Evolutionary conservation across 2,329 filamentous ascomycete genomes (phyloP).

Genomic region (Cercospora canescens): DNA sequence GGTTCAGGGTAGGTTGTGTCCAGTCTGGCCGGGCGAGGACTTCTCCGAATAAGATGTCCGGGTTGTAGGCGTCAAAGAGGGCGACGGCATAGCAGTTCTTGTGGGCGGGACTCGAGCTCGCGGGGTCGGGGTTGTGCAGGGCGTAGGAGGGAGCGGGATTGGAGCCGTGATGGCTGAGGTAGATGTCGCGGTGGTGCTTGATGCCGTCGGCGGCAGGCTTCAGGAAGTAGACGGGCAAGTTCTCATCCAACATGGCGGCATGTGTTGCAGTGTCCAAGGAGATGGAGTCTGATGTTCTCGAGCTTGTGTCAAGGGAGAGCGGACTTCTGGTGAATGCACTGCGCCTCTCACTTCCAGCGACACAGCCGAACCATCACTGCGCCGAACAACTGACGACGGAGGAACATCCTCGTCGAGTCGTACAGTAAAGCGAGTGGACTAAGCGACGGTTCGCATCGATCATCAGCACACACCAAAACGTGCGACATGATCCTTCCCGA

Average conservation of each 20-base stretch:
- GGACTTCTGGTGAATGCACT: background rate
- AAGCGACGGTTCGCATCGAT: background rate
- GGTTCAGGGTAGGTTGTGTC: slow-evolving; percentile 77
- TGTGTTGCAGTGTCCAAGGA: background rate
- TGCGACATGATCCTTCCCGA: too few relatives aligned
- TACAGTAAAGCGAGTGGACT: background rate
- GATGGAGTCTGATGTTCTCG: background rate
- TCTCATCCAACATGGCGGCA: slow-evolving; percentile 41
- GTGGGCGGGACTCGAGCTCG: slow-evolving; percentile 58
- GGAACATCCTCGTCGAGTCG: background rate
- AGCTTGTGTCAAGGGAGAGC: background rate
- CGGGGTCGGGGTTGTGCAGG: slow-evolving; percentile 73
- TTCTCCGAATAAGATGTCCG: slow-evolving; percentile 83
- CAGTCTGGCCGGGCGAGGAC: slow-evolving; percentile 82
- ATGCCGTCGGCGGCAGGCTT: slow-evolving; percentile 52
- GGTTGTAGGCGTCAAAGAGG: slow-evolving; percentile 77
- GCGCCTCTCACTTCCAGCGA: background rate
- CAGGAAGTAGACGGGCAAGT: slow-evolving; percentile 73
- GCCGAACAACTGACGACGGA: background rate
- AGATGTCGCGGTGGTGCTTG: slow-evolving; percentile 56
- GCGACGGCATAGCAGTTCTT: slow-evolving; percentile 85
- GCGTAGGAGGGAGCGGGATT: slow-evolving; percentile 79
- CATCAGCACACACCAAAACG: background rate
- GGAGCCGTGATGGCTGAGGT: slow-evolving; percentile 70
- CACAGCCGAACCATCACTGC: background rate